Base-by-base conservation (phyloP, 2,329 filamentous ascomycete species). In the Phaeosphaeriaceae sp. region DNA sequence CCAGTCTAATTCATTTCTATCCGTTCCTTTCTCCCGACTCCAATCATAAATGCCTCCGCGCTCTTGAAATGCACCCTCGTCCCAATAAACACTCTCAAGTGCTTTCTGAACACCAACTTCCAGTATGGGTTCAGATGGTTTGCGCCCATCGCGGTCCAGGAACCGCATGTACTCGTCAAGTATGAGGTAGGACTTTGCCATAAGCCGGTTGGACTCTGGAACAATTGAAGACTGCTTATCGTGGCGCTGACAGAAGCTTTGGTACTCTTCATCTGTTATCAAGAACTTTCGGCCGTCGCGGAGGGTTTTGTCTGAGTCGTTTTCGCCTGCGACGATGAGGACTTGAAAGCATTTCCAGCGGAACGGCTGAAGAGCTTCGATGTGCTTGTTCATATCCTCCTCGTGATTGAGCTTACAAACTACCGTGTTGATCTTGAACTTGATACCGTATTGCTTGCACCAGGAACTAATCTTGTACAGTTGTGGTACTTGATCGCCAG, bases 401-500 rank as follows among this genome's bases (percentile, higher is more conserved):
- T 76, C 43, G 63, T 68, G 78, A 55, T 83, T 83, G 40, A 76
- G 65, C 2, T 56, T 66, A 58, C 75, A 77, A 3, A 84, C 76
- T 0, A 84, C 81, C 0, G 81, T 83, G 67, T 84, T 84, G 42
- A 84, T 61, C 70, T 84, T 84, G 72, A 84, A 83, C 64, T 76
- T 80, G 62, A 83, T 77, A 1, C 74, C 74, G 18, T 75, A 74
- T 48, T 77, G 47, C 3, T 61, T 56, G 63, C 82, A 84, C 74
- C 78, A 79, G 0, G 65, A 62, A 3, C 68, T 63, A 51, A 84
- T 74, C 12, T 67, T 57, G 42, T 74, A 76, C 1, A 83, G 69
- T 42, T 76, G 71, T n/a, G 49, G 41, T 11, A 83, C 72, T 45
- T 83, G 77, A n/a, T 75, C 67, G 20, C 43, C 42, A 26, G 29